phyloP scores from a whole-genome alignment of 495 filamentous ascomycete genomes.

The Daldinia decipiens region DNA sequence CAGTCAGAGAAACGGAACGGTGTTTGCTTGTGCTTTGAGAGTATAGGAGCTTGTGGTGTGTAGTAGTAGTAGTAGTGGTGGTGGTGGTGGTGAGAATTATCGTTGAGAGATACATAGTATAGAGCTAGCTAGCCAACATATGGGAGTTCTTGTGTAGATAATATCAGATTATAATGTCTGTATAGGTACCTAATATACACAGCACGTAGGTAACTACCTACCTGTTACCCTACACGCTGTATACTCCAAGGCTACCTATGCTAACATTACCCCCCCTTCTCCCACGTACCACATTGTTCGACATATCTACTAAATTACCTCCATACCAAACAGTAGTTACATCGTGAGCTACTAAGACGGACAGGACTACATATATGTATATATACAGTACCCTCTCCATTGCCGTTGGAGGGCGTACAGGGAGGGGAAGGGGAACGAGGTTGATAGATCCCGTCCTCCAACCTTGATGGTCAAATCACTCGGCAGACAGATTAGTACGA shows the following conservation, averaged over 20 bases:
- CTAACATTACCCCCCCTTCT: not conserved
- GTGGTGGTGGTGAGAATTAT: no score
- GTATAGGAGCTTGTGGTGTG: no score
- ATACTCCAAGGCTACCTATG: not conserved
- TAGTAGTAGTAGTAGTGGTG: no score
- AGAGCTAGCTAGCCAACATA: no score
- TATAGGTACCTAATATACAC: no score
- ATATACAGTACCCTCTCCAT: not conserved
- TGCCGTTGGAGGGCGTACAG: not conserved
- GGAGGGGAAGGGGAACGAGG: slow-evolving; percentile 3
- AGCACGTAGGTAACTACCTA: not conserved
- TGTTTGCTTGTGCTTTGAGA: no score
- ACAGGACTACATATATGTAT: not conserved
- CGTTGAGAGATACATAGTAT: no score
- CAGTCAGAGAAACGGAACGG: not conserved
- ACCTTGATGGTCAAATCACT: slow-evolving; percentile 34
- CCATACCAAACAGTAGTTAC: not conserved
- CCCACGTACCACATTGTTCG: not conserved
- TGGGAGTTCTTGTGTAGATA: no score
- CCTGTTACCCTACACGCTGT: not conserved
- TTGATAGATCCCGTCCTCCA: not conserved
- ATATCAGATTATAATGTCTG: no score
- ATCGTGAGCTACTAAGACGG: not conserved
- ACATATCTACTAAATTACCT: not conserved
- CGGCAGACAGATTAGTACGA: not conserved